A percentile compares a stretch with the other conserved stretches of the same genome.
phyloP scores from a whole-genome alignment of 2,329 filamentous ascomycete genomes.

The Aspergillus carbonarius region DNA sequence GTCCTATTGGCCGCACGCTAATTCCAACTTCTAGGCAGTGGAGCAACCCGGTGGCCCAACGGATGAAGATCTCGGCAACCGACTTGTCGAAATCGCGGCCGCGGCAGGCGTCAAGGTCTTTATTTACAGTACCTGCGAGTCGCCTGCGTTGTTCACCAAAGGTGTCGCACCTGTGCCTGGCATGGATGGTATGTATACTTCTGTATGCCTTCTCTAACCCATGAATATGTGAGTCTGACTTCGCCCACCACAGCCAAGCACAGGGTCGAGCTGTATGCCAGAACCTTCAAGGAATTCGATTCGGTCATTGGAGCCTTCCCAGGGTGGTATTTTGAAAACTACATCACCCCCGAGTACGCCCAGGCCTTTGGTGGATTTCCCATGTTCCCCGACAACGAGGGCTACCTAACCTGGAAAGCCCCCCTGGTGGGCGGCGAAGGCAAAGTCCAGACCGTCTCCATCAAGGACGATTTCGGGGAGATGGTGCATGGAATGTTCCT shows the following conservation, averaged over 20 bases:
- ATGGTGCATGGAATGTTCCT: slow-evolving; percentile 4
- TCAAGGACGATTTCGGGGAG: slow-evolving; percentile 4
- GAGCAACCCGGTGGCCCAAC: neutral
- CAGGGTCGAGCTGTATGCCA: neutral
- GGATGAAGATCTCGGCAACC: neutral
- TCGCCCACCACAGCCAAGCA: neutral
- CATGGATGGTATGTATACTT: neutral
- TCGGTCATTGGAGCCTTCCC: slow-evolving; percentile 3
- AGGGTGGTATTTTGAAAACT: slow-evolving; percentile 6
- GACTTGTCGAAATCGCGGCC: neutral
- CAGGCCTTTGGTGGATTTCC: slow-evolving; percentile 6
- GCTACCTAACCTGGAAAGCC: neutral
- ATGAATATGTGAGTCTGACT: neutral
- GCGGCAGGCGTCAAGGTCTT: slow-evolving; percentile 1
- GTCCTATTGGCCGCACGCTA: neutral
- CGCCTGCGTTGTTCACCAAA: neutral
- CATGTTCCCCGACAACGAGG: neutral
- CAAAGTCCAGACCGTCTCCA: neutral
- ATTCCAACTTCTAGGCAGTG: neutral
- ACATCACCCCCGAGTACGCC: neutral
- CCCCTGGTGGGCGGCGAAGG: neutral
- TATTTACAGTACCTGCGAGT: slow-evolving; percentile 4
- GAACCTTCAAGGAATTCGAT: neutral
- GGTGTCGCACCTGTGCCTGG: neutral
- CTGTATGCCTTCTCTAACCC: neutral